These are phyloP conservation scores for Umbelopsis ramanniana DNA, from an alignment of 192 early-diverging fungal species.

Conservation along the genomic window DNA sequence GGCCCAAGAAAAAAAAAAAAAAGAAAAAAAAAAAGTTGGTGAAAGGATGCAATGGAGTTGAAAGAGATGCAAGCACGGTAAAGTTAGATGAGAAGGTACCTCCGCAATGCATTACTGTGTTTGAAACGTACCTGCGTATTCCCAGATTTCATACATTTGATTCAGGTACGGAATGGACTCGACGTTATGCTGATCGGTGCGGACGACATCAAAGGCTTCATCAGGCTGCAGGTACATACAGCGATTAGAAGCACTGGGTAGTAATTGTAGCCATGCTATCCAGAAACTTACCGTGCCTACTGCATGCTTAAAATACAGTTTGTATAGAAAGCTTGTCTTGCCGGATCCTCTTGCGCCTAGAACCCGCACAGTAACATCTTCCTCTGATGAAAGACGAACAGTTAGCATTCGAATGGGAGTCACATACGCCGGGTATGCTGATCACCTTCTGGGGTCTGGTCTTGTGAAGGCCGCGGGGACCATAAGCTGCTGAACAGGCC, in stretches of 20 bases:
- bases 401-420: neutral
- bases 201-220: conserved; percentile 35
- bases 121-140: conserved; percentile 38
- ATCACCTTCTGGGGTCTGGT: conserved; percentile 8
- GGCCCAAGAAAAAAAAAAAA: neutral
- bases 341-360: conserved; percentile 36
- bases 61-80: neutral
- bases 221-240: conserved; percentile 23
- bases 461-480: neutral
- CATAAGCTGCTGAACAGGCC: conserved; percentile 10
- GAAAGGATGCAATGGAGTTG: neutral
- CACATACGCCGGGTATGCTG: neutral
- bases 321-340: conserved; percentile 41
- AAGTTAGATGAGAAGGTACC: neutral
- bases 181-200: conserved; percentile 34
- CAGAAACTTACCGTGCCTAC: conserved; percentile 16
- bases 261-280: too few species aligned
- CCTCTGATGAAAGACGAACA: neutral
- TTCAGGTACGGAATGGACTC: conserved; percentile 30
- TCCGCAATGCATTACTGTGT: too few species aligned
- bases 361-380: conserved; percentile 26
- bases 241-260: too few species aligned
- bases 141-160: conserved; percentile 32
- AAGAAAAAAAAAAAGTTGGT: too few species aligned
- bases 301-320: conserved; percentile 39